phyloP scores from a whole-genome alignment of 441 rosid genomes.

The Melianthus villosus region DNA sequence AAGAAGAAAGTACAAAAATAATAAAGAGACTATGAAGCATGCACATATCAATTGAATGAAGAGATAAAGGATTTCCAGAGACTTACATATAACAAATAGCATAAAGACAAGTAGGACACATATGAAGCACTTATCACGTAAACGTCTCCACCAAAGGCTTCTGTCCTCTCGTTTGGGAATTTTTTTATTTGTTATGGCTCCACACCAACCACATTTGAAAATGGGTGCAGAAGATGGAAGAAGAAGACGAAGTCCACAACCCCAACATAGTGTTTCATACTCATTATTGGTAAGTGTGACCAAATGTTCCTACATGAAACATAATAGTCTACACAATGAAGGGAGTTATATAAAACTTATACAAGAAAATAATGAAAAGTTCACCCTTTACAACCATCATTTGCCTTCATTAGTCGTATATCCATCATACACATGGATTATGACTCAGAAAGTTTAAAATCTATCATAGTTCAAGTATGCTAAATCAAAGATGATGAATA shows the following conservation, averaged over 20 bases:
- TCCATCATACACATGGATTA: too few species aligned
- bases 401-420: too few species aligned
- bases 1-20: too few species aligned
- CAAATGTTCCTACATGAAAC: constrained; percentile 27
- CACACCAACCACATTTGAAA: constrained; percentile 95
- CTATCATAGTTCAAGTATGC: too few species aligned
- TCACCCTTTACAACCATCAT: too few species aligned
- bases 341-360: too few species aligned
- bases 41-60: not conserved
- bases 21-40: not conserved
- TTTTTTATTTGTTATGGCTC: constrained; percentile 61
- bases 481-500: too few species aligned
- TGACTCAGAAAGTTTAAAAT: too few species aligned
- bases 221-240: constrained; percentile 53
- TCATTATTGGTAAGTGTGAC: constrained; percentile 40
- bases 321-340: too few species aligned
- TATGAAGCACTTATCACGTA: constrained; percentile 71
- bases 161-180: constrained; percentile 28
- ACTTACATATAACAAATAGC: constrained; percentile 63
- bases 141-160: constrained; percentile 43
- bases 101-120: constrained; percentile 45
- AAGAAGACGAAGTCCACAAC: constrained; percentile 67
- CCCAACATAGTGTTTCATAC: constrained; percentile 64
- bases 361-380: too few species aligned
- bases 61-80: constrained; percentile 4